Percentiles rank a stretch among this genome's conserved stretches.
These are phyloP conservation scores for Cucurbita maxima DNA, from an alignment of 306 rosid genomes.

Conservation along the genomic window DNA sequence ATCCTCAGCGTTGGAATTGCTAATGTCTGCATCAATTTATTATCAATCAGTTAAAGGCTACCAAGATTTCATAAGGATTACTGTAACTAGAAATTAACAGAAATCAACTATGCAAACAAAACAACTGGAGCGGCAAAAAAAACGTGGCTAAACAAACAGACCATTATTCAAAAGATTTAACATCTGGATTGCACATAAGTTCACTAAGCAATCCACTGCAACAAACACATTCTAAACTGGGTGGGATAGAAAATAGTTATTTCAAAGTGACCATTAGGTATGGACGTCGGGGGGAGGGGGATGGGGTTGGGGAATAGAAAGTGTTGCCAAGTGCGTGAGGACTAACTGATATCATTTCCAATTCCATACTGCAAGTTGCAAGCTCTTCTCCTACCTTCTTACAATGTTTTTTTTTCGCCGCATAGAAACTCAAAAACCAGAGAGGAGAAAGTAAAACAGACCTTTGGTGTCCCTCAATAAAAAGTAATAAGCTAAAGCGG, in stretches of 20 bases:
- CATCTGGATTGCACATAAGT: not conserved
- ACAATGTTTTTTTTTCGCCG: not conserved
- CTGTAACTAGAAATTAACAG: not conserved
- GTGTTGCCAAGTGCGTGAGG: not conserved
- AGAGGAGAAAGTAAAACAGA: slow-evolving; percentile 4
- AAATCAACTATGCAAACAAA: not conserved
- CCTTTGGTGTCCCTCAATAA: slow-evolving; percentile 42
- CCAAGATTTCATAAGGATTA: not conserved
- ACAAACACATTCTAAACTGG: not conserved
- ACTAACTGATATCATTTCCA: not conserved
- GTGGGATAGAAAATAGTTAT: not conserved
- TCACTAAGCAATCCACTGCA: not conserved
- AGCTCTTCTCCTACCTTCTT: not conserved
- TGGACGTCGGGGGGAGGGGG: not conserved
- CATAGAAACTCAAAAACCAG: not conserved
- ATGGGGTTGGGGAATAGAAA: not conserved
- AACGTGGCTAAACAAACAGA: not conserved
- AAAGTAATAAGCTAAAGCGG: slow-evolving; percentile 44
- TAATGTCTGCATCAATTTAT: slow-evolving; percentile 35
- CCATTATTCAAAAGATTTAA: not conserved
- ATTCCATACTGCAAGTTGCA: not conserved
- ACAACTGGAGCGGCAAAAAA: not conserved
- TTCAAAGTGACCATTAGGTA: not conserved
- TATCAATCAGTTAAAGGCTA: slow-evolving; percentile 7
- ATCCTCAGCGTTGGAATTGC: slow-evolving; percentile 24